Conservation (phyloP, 106 monocot species). For the Alisma plantagoaquatica region DNA sequence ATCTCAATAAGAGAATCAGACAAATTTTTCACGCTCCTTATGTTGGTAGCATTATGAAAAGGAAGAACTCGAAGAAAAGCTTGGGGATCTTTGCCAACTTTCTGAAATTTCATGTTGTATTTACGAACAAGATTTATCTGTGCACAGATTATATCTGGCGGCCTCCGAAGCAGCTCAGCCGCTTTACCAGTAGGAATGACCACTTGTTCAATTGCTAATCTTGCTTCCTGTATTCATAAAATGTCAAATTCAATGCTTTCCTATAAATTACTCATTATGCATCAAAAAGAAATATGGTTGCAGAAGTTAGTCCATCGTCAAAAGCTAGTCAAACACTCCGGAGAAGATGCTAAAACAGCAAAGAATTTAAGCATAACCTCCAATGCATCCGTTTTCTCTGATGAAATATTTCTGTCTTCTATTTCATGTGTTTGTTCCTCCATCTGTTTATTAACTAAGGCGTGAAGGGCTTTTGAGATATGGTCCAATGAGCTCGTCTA, state of each 20-base stretch:
- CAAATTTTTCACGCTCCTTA: neutral
- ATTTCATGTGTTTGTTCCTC: slow-evolving; percentile 18
- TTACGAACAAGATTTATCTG: slow-evolving; percentile 52
- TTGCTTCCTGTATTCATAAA: slow-evolving; percentile 70
- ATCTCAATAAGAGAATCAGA: neutral
- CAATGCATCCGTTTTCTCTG: slow-evolving; percentile 58
- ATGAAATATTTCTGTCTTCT: slow-evolving; percentile 19
- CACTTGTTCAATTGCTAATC: slow-evolving; percentile 69
- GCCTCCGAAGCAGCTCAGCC: slow-evolving; percentile 66
- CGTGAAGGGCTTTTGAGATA: slow-evolving; percentile 56
- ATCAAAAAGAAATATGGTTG: no score
- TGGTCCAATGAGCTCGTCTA: slow-evolving; percentile 61
- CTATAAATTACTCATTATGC: no score
- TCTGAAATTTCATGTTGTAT: slow-evolving; percentile 60
- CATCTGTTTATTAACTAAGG: slow-evolving; percentile 38
- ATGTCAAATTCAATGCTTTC: no score
- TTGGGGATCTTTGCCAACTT: slow-evolving; percentile 33
- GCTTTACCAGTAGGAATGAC: slow-evolving; percentile 60
- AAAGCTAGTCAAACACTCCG: no score
- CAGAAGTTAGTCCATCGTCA: no score
- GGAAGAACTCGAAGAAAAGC: slow-evolving; percentile 52
- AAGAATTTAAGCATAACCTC: slow-evolving; percentile 31
- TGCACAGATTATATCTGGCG: slow-evolving; percentile 27
- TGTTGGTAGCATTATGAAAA: slow-evolving; percentile 8
- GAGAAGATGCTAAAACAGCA: neutral